Conservation (phyloP, 2,329 filamentous ascomycete genomes). For the Albophoma yamanashiensis region DNA sequence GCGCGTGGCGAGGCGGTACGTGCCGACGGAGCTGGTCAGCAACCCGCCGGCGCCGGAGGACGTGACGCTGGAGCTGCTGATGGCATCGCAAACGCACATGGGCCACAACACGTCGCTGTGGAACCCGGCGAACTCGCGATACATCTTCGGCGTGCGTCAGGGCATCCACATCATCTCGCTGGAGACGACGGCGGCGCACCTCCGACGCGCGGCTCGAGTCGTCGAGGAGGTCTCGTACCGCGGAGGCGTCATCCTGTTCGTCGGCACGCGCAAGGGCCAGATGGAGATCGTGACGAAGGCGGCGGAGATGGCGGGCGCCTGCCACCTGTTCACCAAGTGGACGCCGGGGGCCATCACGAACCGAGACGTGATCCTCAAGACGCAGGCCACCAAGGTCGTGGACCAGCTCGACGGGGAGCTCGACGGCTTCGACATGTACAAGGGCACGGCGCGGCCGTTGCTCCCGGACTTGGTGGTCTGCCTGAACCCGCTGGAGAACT, state of each 20-base stretch:
- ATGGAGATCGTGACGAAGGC: constrained; percentile 71
- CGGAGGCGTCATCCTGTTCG: constrained; percentile 82
- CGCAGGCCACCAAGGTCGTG: constrained; percentile 61
- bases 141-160: constrained; percentile 84
- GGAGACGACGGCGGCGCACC: constrained; percentile 77
- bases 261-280: constrained; percentile 76
- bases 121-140: constrained; percentile 89
- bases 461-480: constrained; percentile 87
- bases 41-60: constrained; percentile 70
- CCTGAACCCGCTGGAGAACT: constrained; percentile 88
- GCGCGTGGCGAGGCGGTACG: constrained; percentile 43
- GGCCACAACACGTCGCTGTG: constrained; percentile 85
- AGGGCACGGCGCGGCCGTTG: constrained; percentile 53
- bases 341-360: constrained; percentile 88
- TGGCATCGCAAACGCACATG: constrained; percentile 79
- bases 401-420: constrained; percentile 58
- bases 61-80: constrained; percentile 80
- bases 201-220: constrained; percentile 86
- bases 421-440: constrained; percentile 53
- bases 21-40: constrained; percentile 53
- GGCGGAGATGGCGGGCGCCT: constrained; percentile 66
- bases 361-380: constrained; percentile 73
- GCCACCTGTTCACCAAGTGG: constrained; percentile 89
- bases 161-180: constrained; percentile 90
- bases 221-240: constrained; percentile 76